Evolutionary conservation across 2,329 filamentous ascomycete genomes (phyloP).

Genomic region (Colletotrichum aenigma): DNA sequence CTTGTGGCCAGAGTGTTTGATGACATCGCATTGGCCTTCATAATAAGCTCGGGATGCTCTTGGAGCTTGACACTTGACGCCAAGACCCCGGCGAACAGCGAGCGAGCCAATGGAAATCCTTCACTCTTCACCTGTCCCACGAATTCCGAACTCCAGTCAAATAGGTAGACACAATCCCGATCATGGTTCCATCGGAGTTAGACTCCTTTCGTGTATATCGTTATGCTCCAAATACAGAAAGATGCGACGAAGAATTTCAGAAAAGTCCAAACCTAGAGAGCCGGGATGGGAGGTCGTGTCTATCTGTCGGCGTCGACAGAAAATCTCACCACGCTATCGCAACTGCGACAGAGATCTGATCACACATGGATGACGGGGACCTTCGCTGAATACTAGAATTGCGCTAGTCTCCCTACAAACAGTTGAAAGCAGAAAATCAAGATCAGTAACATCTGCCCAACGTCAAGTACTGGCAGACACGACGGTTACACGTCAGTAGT

Average conservation of each 20-base stretch:
- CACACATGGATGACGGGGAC: neutral
- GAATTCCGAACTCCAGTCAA: neutral
- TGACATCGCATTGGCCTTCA: neutral
- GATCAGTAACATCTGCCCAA: neutral
- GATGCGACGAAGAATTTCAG: neutral
- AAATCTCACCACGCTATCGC: neutral
- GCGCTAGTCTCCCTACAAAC: neutral
- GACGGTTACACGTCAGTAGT: neutral
- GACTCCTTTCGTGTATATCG: neutral
- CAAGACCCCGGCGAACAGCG: neutral
- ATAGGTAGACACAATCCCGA: neutral
- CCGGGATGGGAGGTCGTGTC: neutral
- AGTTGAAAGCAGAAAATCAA: neutral
- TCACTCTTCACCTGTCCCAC: neutral
- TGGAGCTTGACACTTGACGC: neutral
- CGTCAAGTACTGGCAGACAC: neutral
- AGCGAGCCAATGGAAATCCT: neutral
- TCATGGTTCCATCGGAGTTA: neutral
- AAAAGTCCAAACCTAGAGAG: neutral
- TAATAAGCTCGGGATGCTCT: neutral
- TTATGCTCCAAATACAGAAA: neutral
- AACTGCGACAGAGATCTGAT: neutral
- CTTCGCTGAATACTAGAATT: neutral
- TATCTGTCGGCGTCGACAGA: neutral
- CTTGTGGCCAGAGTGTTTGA: neutral